Base-by-base conservation (phyloP, 2,329 filamentous ascomycete genomes). In the Talaromyces sp. region DNA sequence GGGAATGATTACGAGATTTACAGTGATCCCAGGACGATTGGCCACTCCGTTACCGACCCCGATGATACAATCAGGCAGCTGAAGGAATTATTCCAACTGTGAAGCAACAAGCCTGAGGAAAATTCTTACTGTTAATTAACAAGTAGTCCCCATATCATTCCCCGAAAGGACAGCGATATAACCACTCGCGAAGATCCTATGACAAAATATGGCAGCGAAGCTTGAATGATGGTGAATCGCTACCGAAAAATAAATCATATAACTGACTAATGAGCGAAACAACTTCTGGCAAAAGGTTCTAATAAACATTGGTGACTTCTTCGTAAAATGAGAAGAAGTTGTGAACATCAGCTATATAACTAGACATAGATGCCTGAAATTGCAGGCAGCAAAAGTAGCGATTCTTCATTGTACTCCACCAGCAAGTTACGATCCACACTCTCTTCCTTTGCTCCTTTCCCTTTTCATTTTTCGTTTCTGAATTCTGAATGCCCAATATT, bases 1-100 rank as follows among this genome's bases (percentile, higher is more conserved):
- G 94, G 94, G 62, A 99, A 97, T 74, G 94, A 99, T 77, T 93
- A 87, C 72, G 93, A 97, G 80, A 97, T 99, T 71, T 97, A 88
- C 75, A 80, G 78, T 64, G 93, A 97, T 72, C 70, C 82, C 56
- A 82, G 93, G 69, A 95, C 89, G 36, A 86, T 88, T 60, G 94
- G 94, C 1, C 94, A 99, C 77, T 80, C 86, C 25, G 94, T 97
- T 64, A 84, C 80, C 64, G 83, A 81, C 41, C 93, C 93, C 6
- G 87, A 91, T 58, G 91, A 97, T 69, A 97, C 92, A 46, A 85
- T 89, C 68, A 82, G 77, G 66, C 81, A 90, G 73, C 70, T 99
- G 67, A 93, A 87, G 81, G 85, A 94, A 80, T 66, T 94, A 53
- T 96, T 97, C 70, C 78, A 83, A 61, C 74, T 91, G 60, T 89